A percentile compares a stretch with the other conserved stretches of the same genome.
These are phyloP conservation scores for Xylaria sp. DNA, from an alignment of 2,329 filamentous ascomycete species.

Conservation along the genomic window DNA sequence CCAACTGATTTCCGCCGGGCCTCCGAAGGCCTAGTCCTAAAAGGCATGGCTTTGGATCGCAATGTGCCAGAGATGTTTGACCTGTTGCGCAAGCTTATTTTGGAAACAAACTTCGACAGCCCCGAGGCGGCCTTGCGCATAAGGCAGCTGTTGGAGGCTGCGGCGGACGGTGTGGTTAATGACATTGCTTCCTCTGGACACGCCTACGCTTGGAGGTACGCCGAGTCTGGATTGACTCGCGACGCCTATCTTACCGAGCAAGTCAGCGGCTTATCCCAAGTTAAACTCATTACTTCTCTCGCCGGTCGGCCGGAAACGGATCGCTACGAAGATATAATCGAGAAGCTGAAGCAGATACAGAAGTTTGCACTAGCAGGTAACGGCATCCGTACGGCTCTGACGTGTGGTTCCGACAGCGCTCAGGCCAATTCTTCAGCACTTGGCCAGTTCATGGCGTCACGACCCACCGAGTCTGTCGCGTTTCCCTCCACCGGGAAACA, in stretches of 20 bases:
- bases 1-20: constrained; percentile 71
- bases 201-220: constrained; percentile 79
- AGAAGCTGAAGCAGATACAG: constrained; percentile 85
- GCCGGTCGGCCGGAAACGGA: constrained; percentile 72
- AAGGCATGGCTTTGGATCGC: constrained; percentile 84
- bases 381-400: constrained; percentile 78
- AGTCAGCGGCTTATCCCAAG: constrained; percentile 86
- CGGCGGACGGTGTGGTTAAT: constrained; percentile 87
- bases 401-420: constrained; percentile 77
- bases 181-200: constrained; percentile 90
- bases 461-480: constrained; percentile 51
- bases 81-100: constrained; percentile 75
- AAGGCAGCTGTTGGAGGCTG: constrained; percentile 81
- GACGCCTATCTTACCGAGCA: constrained; percentile 78
- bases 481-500: constrained; percentile 41
- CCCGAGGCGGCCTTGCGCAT: constrained; percentile 81
- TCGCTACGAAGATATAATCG: constrained; percentile 72
- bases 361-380: constrained; percentile 71
- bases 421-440: constrained; percentile 71
- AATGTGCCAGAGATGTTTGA: constrained; percentile 93
- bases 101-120: constrained; percentile 88
- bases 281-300: constrained; percentile 79
- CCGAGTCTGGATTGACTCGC: constrained; percentile 76
- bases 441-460: constrained; percentile 66
- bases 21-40: constrained; percentile 81